These are phyloP conservation scores for Nepenthes alata DNA, from an alignment of 179 eudicot genomes.

Conservation along the genomic window DNA sequence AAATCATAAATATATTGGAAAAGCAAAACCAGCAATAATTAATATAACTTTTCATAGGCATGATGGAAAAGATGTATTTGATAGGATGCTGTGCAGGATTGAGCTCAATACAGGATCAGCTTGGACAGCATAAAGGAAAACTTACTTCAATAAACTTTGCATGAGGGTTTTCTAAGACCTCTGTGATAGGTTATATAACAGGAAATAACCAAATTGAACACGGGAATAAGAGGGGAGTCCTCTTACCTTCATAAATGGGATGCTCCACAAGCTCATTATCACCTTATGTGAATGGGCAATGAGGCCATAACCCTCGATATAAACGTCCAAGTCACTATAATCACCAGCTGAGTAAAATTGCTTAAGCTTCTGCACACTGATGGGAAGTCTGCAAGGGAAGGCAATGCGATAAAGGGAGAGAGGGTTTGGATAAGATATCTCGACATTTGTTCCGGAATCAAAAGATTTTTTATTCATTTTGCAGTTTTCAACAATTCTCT, in stretches of 20 bases:
- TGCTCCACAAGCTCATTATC: conserved; percentile 75
- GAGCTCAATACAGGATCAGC: too few relatives aligned
- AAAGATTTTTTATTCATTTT: conserved; percentile 57
- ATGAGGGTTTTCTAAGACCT: too few relatives aligned
- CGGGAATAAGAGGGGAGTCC: neutral
- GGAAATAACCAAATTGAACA: neutral
- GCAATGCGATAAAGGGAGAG: conserved; percentile 34
- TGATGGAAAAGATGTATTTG: too few relatives aligned
- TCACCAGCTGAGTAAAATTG: conserved; percentile 32
- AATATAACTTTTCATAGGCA: too few relatives aligned
- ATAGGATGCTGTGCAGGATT: too few relatives aligned
- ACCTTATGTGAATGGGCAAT: conserved; percentile 57
- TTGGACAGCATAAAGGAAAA: too few relatives aligned
- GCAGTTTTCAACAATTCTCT: conserved; percentile 56
- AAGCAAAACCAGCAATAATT: neutral
- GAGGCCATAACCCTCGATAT: conserved; percentile 45
- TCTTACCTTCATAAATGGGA: conserved; percentile 78
- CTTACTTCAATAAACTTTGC: too few relatives aligned
- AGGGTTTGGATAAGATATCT: conserved; percentile 58
- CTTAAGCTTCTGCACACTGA: conserved; percentile 35
- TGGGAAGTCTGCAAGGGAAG: conserved; percentile 57
- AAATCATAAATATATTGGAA: neutral
- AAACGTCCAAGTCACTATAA: conserved; percentile 62
- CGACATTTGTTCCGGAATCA: conserved; percentile 62
- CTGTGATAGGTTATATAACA: neutral